Evolutionary conservation across 345 rosid genomes (phyloP), one percentile per base, ranked within the genome.

Genomic region (Citrus trifoliata): DNA sequence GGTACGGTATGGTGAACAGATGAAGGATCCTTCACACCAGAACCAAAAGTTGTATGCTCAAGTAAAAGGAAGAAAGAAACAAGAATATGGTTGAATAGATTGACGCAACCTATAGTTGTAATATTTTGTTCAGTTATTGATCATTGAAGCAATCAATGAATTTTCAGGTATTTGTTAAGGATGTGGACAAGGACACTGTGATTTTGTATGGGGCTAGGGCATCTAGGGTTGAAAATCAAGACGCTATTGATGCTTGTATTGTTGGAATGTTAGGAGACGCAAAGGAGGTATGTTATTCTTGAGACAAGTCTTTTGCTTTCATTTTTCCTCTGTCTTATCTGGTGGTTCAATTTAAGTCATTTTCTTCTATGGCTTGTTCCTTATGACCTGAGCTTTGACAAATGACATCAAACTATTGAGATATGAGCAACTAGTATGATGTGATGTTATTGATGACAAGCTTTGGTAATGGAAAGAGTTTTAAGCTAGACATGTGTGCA

Each of bases 171-270:
- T 93, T 91, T 65, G 82, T 72, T 7, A 93, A 90, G 79, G 93
- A 91, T 73, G 62, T 84, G 19, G 95, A 93, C 83, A 88, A 86
- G 78, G 94, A 91, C 1, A 77, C 69, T 1, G 77, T 93, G 60
- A 86, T 93, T 80, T 81, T 93, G 76, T 81, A 83, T 53, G 97
- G 89, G 6, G 95, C 97, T 67, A 91, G 91, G 82, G 97, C 97
- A 9, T 93, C 97, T 42, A 86, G 97, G 82, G 89, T 90, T 77
- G 94, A 91, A 81, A 93, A 93, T 81, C 95, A 93, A 67, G 97
- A 93, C 82, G 95, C 97, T 40, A 91, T 89, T 33, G 90, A 89
- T 82, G 86, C 92, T 32, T 89, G 92, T 67, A 86, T 89, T 77
- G 92, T 89, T 37, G 90, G 90, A 56, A 89, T 89, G 92, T 71